These are phyloP conservation scores for Emmonsiellopsis sp. DNA, from an alignment of 2,329 filamentous ascomycete genomes.

Conservation along the genomic window DNA sequence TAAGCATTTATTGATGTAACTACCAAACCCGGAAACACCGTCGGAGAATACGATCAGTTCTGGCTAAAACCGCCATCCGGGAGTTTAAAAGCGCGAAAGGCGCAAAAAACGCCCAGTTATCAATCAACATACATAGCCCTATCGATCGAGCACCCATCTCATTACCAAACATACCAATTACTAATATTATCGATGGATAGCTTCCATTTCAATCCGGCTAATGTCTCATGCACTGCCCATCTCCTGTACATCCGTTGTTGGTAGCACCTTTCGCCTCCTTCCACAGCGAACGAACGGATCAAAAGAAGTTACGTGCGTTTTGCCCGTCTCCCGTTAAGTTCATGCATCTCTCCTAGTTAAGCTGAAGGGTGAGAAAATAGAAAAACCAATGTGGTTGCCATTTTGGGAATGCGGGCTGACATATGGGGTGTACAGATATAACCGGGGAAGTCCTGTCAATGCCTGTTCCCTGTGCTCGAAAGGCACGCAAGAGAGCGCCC, in stretches of 20 bases:
- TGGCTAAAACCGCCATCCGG: too few relatives aligned
- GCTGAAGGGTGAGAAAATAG: too few relatives aligned
- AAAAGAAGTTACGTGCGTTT: background rate
- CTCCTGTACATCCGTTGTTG: background rate
- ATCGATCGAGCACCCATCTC: background rate
- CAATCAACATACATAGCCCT: background rate
- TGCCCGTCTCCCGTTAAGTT: background rate
- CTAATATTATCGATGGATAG: background rate
- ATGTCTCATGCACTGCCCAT: background rate
- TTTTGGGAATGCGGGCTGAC: too few relatives aligned
- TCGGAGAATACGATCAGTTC: too few relatives aligned
- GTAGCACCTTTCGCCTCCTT: background rate
- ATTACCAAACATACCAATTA: background rate
- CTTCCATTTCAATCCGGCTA: background rate
- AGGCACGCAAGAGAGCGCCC: too few relatives aligned
- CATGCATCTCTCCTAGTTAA: background rate
- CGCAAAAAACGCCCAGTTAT: background rate
- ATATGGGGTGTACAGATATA: too few relatives aligned
- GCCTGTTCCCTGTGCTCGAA: too few relatives aligned
- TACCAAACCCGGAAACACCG: too few relatives aligned
- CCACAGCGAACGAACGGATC: background rate
- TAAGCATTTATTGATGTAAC: too few relatives aligned
- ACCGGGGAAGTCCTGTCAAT: too few relatives aligned
- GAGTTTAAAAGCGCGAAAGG: background rate
- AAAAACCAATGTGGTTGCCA: too few relatives aligned